Evolutionary conservation across 331 rosid genomes (phyloP).

Genomic region (Quercus phellos): DNA sequence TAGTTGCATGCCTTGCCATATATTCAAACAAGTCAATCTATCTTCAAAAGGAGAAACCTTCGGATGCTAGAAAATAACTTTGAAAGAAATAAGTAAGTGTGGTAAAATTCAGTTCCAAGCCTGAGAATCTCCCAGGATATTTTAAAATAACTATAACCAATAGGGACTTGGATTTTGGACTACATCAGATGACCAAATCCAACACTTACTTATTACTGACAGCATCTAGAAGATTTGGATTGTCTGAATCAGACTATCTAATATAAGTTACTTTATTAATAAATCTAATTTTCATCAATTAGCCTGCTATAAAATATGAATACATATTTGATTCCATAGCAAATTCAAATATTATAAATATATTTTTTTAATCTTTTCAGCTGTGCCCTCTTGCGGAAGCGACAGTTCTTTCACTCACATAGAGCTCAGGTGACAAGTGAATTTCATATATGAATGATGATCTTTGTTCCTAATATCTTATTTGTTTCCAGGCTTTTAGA

Average conservation of each 20-base stretch:
- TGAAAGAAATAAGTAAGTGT: too few species aligned
- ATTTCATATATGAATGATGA: not conserved
- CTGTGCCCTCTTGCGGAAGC: slow-evolving; percentile 44
- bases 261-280: not conserved
- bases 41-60: not conserved
- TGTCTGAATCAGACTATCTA: not conserved
- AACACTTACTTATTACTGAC: not conserved
- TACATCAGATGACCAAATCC: not conserved
- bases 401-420: slow-evolving; percentile 74
- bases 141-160: not conserved
- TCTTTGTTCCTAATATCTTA: not conserved
- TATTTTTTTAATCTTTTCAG: slow-evolving; percentile 37
- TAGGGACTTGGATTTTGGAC: not conserved
- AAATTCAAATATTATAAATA: slow-evolving; percentile 7
- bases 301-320: not conserved
- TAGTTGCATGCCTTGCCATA: not conserved
- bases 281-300: not conserved
- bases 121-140: too few species aligned
- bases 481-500: not conserved
- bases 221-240: not conserved
- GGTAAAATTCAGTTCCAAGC: too few species aligned
- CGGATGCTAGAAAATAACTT: not conserved
- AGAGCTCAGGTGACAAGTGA: slow-evolving; percentile 57
- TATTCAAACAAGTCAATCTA: not conserved
- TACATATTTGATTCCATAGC: not conserved